Evolutionary conservation across 2,329 filamentous ascomycete species (phyloP).

Genomic region (Zymoseptoria tritici): DNA sequence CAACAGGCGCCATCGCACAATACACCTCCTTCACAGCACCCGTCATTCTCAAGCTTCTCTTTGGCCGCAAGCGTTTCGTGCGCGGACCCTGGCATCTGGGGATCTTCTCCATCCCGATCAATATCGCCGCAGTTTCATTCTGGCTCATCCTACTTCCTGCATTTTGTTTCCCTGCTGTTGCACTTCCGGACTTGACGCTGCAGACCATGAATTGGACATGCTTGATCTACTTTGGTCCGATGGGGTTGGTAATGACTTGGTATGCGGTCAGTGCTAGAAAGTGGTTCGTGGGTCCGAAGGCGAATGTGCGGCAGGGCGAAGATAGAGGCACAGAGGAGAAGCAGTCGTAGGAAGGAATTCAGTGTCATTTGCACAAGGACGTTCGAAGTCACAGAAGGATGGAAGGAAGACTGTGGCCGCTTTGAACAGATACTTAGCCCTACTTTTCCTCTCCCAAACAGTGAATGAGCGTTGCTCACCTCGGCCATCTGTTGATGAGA

Average conservation of each 20-base stretch:
- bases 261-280: constrained; percentile 26
- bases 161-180: constrained; percentile 27
- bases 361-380: not conserved
- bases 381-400: not conserved
- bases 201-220: constrained; percentile 30
- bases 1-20: constrained; percentile 9
- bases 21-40: constrained; percentile 24
- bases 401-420: not conserved
- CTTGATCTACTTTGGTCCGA: constrained; percentile 28
- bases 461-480: not conserved
- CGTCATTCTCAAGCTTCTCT: constrained; percentile 25
- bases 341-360: not conserved
- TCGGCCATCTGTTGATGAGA: not conserved
- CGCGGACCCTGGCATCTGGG: constrained; percentile 30
- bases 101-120: constrained; percentile 22
- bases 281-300: constrained; percentile 30
- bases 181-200: constrained; percentile 21
- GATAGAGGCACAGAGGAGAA: constrained; percentile 25
- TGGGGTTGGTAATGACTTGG: constrained; percentile 25
- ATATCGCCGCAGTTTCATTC: constrained; percentile 23
- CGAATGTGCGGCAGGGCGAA: constrained; percentile 21
- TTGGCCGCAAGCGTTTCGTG: constrained; percentile 20
- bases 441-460: not conserved
- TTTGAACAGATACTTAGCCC: not conserved
- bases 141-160: constrained; percentile 27